Conservation (phyloP, 2,329 filamentous ascomycete species). For the Atkinsonella hypoxylon region DNA sequence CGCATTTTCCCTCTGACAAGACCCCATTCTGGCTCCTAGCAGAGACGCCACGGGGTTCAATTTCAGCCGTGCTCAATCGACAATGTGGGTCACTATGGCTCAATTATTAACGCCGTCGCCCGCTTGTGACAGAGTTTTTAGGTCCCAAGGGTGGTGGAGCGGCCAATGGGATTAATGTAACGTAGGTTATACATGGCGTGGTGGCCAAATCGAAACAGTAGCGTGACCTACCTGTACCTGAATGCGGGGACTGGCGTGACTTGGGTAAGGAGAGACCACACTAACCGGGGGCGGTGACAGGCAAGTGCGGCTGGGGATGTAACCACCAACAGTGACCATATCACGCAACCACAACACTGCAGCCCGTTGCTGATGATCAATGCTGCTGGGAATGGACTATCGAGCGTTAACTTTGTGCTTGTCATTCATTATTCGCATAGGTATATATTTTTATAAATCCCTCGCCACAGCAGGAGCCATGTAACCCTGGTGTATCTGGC, state of each 20-base stretch:
- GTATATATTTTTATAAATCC: background rate
- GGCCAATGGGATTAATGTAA: background rate
- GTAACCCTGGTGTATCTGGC: background rate
- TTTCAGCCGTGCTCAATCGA: too few relatives aligned
- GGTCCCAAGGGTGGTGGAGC: conserved; percentile 1
- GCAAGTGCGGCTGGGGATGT: background rate
- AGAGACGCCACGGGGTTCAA: too few relatives aligned
- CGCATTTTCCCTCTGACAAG: too few relatives aligned
- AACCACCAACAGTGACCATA: background rate
- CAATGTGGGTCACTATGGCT: too few relatives aligned
- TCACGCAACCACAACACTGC: background rate
- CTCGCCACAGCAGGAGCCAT: background rate
- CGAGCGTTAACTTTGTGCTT: too few relatives aligned
- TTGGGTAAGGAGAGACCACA: too few relatives aligned
- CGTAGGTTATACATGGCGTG: background rate
- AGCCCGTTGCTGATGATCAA: too few relatives aligned
- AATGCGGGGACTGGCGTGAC: background rate
- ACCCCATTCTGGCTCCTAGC: too few relatives aligned
- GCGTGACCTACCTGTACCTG: background rate
- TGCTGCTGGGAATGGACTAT: too few relatives aligned
- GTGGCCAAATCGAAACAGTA: conserved; percentile 1
- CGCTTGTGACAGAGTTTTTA: background rate
- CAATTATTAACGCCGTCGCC: background rate
- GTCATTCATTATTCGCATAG: too few relatives aligned
- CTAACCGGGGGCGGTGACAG: background rate